A percentile compares a stretch with the other conserved stretches of the same genome.
These are phyloP conservation scores for Lagerstroemia fauriei DNA, from an alignment of 441 rosid genomes.

Conservation along the genomic window DNA sequence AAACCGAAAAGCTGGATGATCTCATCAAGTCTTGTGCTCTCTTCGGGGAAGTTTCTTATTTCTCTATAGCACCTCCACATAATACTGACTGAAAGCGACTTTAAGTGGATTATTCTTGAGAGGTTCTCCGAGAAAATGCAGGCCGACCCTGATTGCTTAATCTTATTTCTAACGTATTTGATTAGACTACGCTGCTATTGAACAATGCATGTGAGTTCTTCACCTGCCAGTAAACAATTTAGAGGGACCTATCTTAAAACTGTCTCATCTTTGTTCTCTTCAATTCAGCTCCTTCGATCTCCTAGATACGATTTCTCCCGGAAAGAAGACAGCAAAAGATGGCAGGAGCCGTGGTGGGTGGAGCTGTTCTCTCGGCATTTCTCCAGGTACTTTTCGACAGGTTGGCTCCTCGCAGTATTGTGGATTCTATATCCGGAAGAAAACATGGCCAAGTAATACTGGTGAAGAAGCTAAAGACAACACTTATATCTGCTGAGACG, in stretches of 20 bases:
- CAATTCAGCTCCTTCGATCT: not conserved
- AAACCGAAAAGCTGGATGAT: not conserved
- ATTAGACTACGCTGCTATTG: not conserved
- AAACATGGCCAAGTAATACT: not conserved
- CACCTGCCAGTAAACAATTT: not conserved
- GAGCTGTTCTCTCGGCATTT: not conserved
- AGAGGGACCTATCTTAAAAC: not conserved
- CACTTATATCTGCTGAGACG: not conserved
- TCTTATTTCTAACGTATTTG: not conserved
- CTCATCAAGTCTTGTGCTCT: not conserved
- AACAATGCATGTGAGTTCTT: not conserved
- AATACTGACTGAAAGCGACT: conserved; percentile 2
- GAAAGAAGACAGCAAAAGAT: not conserved
- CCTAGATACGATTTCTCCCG: not conserved
- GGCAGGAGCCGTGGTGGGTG: not conserved
- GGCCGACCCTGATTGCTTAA: not conserved
- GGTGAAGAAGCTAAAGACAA: not conserved
- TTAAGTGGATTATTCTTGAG: not conserved
- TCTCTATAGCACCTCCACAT: not conserved
- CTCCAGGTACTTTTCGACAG: not conserved
- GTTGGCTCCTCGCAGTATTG: not conserved
- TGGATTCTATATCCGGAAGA: not conserved
- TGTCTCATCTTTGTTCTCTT: not conserved
- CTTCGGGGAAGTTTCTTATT: not conserved
- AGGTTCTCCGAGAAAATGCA: not conserved